A percentile compares a stretch with the other conserved stretches of the same genome.
Conservation (phyloP, 139 green algal species). For the Microglena sp. region DNA sequence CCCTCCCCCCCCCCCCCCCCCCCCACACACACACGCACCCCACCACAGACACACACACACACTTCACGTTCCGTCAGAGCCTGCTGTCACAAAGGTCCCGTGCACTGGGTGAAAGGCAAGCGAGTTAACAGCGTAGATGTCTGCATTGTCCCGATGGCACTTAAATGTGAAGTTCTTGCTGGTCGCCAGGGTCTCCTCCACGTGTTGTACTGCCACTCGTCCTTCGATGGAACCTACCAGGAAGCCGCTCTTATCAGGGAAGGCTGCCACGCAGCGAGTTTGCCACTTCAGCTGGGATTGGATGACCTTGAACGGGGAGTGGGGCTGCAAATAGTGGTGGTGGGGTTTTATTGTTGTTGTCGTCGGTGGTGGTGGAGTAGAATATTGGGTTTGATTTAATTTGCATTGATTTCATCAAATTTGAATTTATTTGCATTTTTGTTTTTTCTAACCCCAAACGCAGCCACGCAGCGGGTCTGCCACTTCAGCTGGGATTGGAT, state of each 20-base stretch:
- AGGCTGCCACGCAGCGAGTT: constrained; percentile 78
- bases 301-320: constrained; percentile 70
- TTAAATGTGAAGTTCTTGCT: constrained; percentile 66
- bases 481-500: constrained; percentile 88
- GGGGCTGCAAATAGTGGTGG: too few relatives aligned
- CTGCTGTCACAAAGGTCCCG: constrained; percentile 87
- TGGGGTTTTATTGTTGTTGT: too few relatives aligned
- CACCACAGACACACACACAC: too few relatives aligned
- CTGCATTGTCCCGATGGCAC: constrained; percentile 68
- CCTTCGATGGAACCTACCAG: constrained; percentile 86
- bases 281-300: constrained; percentile 92
- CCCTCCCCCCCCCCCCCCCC: too few relatives aligned
- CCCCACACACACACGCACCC: too few relatives aligned
- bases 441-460: too few relatives aligned
- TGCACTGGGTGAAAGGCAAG: constrained; percentile 84
- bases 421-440: too few relatives aligned
- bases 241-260: constrained; percentile 86
- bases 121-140: constrained; percentile 93
- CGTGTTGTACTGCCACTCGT: constrained; percentile 85
- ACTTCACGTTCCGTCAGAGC: constrained; percentile 84
- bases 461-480: constrained; percentile 87
- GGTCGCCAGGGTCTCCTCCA: constrained; percentile 59
- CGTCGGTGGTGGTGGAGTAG: too few relatives aligned
- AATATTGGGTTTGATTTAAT: too few relatives aligned
- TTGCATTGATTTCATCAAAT: too few relatives aligned